A percentile compares a stretch with the other conserved stretches of the same genome.
Conservation (phyloP, 768 basidiomycete species). For the Auricularia auricula-judae region DNA sequence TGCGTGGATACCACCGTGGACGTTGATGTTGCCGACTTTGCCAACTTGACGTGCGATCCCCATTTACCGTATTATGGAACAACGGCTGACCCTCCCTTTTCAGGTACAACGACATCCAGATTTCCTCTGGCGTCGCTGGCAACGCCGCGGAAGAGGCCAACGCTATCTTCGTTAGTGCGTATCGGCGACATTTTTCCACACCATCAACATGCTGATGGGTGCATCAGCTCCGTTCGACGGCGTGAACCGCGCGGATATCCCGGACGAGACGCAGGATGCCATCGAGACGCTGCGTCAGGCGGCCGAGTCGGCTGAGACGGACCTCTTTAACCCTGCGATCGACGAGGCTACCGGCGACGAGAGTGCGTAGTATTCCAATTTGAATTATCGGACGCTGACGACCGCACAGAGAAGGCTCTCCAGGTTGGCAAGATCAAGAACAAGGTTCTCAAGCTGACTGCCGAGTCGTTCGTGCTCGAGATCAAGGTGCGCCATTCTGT, state of each 20-base stretch:
- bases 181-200: not conserved
- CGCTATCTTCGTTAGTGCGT: slow-evolving; percentile 27
- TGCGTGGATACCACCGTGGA: not conserved
- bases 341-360: slow-evolving; percentile 16
- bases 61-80: too few relatives aligned
- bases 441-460: slow-evolving; percentile 34
- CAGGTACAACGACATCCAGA: slow-evolving; percentile 31
- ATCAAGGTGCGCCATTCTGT: slow-evolving; percentile 9
- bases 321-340: slow-evolving; percentile 26
- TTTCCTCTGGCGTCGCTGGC: slow-evolving; percentile 27
- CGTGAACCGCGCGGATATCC: slow-evolving; percentile 24
- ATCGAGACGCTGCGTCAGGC: slow-evolving; percentile 25
- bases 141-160: slow-evolving; percentile 25
- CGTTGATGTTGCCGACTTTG: not conserved
- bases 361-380: too few relatives aligned
- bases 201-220: not conserved
- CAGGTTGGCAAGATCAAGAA: slow-evolving; percentile 32
- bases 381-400: slow-evolving; percentile 8
- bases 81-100: not conserved
- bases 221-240: not conserved
- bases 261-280: slow-evolving; percentile 14
- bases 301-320: slow-evolving; percentile 29
- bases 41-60: not conserved
- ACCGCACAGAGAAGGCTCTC: slow-evolving; percentile 23
- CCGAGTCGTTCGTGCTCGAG: slow-evolving; percentile 18